These are phyloP conservation scores for Euptelea pleiosperma DNA, from an alignment of 164 flowering plant genomes.

Conservation along the genomic window DNA sequence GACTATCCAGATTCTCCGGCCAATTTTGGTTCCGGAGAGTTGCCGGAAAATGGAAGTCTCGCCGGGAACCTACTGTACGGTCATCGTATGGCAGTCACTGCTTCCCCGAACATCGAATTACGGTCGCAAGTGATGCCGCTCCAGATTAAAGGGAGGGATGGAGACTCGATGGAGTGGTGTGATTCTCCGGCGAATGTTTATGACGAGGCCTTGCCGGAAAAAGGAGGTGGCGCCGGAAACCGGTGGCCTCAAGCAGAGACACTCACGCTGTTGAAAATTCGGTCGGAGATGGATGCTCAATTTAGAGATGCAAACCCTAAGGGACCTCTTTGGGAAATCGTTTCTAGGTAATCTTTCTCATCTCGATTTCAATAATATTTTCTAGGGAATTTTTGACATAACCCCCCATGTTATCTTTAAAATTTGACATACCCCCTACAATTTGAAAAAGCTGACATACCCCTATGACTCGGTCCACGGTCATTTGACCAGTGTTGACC, in stretches of 20 bases:
- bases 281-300: constrained; percentile 16
- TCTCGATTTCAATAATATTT: too few species aligned
- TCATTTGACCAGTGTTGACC: too few species aligned
- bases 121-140: neutral
- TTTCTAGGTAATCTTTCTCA: constrained; percentile 17
- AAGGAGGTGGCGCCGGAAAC: constrained; percentile 9
- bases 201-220: neutral
- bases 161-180: neutral
- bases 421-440: too few species aligned
- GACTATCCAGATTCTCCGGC: neutral
- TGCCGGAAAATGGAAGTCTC: constrained; percentile 5
- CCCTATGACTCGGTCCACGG: too few species aligned
- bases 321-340: constrained; percentile 2
- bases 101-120: constrained; percentile 9
- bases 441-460: too few species aligned
- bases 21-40: neutral
- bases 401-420: too few species aligned
- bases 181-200: neutral
- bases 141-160: neutral
- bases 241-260: constrained; percentile 7
- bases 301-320: constrained; percentile 12
- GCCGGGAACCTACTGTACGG: neutral
- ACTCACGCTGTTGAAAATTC: constrained; percentile 8
- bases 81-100: neutral
- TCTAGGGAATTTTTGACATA: too few species aligned